phyloP scores from a whole-genome alignment of 1,284 basidiomycete species.

The Boletus mariae region DNA sequence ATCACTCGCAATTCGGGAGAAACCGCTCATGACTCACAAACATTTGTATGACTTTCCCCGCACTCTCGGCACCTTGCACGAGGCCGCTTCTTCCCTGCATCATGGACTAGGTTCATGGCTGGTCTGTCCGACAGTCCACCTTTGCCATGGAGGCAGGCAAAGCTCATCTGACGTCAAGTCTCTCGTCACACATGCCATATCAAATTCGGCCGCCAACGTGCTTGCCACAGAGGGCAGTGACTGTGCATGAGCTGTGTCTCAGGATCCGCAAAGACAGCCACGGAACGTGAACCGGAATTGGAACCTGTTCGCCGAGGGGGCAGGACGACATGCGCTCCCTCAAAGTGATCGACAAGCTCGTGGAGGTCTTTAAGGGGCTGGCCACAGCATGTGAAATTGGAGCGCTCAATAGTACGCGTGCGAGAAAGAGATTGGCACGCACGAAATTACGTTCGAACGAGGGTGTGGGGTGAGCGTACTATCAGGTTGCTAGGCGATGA shows the following conservation, averaged over 20 bases:
- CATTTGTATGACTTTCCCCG: constrained; percentile 39
- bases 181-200: neutral
- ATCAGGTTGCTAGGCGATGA: constrained; percentile 13
- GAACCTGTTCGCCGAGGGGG: neutral
- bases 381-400: constrained; percentile 66
- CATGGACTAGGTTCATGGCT: neutral
- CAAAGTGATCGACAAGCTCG: constrained; percentile 51
- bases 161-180: constrained; percentile 3
- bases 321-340: too few relatives aligned
- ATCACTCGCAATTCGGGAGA: neutral
- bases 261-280: constrained; percentile 34
- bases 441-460: constrained; percentile 20
- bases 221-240: neutral
- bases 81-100: constrained; percentile 9
- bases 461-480: constrained; percentile 1
- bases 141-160: constrained; percentile 5
- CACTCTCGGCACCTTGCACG: constrained; percentile 9
- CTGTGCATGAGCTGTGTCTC: neutral
- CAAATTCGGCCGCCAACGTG: too few relatives aligned
- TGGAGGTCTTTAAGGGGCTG: constrained; percentile 53
- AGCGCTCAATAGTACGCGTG: too few relatives aligned
- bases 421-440: constrained; percentile 13
- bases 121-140: neutral
- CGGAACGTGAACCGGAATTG: constrained; percentile 8
- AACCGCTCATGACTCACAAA: constrained; percentile 29